Percentiles rank a stretch among this genome's conserved stretches.
Evolutionary conservation across 306 rosid genomes (phyloP).

Genomic region (Ziziphus jujuba): DNA sequence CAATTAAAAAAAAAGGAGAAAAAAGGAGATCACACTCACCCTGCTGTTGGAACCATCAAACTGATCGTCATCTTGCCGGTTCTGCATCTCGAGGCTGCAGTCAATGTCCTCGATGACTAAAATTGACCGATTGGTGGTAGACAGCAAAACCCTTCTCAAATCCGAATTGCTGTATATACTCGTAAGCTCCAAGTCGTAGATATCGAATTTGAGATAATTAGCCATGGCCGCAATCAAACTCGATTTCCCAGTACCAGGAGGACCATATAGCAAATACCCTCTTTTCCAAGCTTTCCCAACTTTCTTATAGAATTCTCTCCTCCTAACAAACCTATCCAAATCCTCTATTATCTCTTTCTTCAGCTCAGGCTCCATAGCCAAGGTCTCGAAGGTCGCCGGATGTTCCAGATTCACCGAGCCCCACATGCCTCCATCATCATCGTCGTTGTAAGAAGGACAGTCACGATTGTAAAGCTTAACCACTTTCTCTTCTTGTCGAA

Average conservation of each 20-base stretch:
- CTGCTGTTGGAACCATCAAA: slow-evolving; percentile 3
- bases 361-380: slow-evolving; percentile 36
- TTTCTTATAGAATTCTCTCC: slow-evolving; percentile 33
- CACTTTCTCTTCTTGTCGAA: slow-evolving; percentile 17
- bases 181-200: slow-evolving; percentile 39
- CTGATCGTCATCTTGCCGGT: neutral
- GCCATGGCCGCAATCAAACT: slow-evolving; percentile 55
- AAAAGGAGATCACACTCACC: slow-evolving; percentile 5
- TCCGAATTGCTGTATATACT: slow-evolving; percentile 21
- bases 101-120: slow-evolving; percentile 46
- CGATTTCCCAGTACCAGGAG: slow-evolving; percentile 37
- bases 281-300: slow-evolving; percentile 54
- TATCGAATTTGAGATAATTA: slow-evolving; percentile 44
- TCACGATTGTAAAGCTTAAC: slow-evolving; percentile 30
- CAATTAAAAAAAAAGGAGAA: too few relatives aligned
- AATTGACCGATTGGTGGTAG: slow-evolving; percentile 37
- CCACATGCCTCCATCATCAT: neutral
- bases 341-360: slow-evolving; percentile 27
- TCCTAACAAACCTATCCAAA: slow-evolving; percentile 35
- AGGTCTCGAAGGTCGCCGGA: slow-evolving; percentile 39
- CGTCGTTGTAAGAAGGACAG: neutral
- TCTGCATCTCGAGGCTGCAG: slow-evolving; percentile 24
- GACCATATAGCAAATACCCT: slow-evolving; percentile 44
- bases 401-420: slow-evolving; percentile 39
- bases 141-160: slow-evolving; percentile 26